Percentiles rank a stretch among this genome's conserved stretches.
These are phyloP conservation scores for Adansonia grandidieri DNA, from an alignment of 441 rosid genomes.

Conservation along the genomic window DNA sequence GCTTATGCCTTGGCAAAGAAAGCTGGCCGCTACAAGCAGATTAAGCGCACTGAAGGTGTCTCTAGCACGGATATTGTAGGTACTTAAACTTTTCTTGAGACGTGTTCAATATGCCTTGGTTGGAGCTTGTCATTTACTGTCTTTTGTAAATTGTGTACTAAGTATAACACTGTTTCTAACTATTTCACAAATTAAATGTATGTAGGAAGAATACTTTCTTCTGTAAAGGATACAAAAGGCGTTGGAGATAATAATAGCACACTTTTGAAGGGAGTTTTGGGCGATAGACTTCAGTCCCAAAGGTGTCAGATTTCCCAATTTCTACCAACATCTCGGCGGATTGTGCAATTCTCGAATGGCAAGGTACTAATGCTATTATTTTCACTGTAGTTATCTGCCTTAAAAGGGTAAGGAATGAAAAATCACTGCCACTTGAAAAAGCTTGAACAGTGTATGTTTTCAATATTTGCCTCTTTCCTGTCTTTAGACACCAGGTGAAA, in stretches of 20 bases:
- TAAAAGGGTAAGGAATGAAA: background rate
- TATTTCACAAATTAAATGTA: constrained; percentile 14
- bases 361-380: constrained; percentile 50
- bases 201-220: constrained; percentile 84
- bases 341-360: constrained; percentile 94
- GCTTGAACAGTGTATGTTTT: background rate
- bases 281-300: constrained; percentile 36
- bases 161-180: constrained; percentile 14
- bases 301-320: constrained; percentile 67
- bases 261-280: constrained; percentile 35
- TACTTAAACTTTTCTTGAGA: constrained; percentile 36
- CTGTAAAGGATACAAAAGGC: constrained; percentile 46
- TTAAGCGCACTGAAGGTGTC: constrained; percentile 97
- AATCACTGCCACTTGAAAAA: background rate
- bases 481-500: background rate
- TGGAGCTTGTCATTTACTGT: constrained; percentile 1
- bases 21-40: constrained; percentile 95
- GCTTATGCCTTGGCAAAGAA: constrained; percentile 92
- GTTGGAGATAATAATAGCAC: constrained; percentile 40
- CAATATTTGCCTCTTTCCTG: background rate
- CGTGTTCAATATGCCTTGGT: constrained; percentile 12
- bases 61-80: constrained; percentile 99
- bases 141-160: background rate
- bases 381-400: constrained; percentile 10
- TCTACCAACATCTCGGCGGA: constrained; percentile 90